These are phyloP conservation scores for Rhodotorula sp. DNA, from an alignment of 1,284 basidiomycete species.

Conservation along the genomic window DNA sequence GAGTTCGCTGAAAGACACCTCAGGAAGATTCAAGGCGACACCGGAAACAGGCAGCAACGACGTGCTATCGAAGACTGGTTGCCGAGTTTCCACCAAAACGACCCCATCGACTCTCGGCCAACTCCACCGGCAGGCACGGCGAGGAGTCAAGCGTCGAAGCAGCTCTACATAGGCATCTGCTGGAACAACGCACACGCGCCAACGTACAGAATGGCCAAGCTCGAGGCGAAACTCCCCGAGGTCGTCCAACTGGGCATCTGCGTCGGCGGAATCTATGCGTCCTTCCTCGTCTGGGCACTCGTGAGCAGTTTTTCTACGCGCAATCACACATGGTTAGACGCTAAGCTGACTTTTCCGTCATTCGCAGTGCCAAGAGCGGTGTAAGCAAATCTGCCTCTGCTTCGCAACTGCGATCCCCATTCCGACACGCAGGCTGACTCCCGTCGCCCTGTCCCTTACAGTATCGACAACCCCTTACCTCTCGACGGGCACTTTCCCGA, in stretches of 20 bases:
- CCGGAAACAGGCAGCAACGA: no score
- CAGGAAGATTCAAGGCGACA: no score
- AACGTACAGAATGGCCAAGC: neutral
- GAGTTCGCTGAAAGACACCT: no score
- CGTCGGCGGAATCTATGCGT: conserved; percentile 44
- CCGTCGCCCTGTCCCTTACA: conserved; percentile 2
- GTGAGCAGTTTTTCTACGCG: conserved; percentile 12
- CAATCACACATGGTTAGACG: neutral
- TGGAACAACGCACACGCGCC: neutral
- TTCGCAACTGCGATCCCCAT: no score
- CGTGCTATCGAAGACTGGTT: no score
- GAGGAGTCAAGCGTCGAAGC: no score
- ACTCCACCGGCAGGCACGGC: no score
- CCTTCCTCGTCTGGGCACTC: conserved; percentile 45
- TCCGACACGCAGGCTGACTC: neutral
- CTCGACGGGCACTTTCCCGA: conserved; percentile 18
- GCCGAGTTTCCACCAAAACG: no score
- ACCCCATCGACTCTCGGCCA: no score
- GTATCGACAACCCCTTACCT: conserved; percentile 41
- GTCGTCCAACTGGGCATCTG: conserved; percentile 34
- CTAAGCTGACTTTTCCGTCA: neutral
- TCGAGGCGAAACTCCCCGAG: neutral
- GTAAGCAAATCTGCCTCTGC: conserved; percentile 3
- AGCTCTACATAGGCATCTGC: no score
- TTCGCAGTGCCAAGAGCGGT: conserved; percentile 41